phyloP scores from a whole-genome alignment of 768 basidiomycete species.

The Sarcomyxa edulis region DNA sequence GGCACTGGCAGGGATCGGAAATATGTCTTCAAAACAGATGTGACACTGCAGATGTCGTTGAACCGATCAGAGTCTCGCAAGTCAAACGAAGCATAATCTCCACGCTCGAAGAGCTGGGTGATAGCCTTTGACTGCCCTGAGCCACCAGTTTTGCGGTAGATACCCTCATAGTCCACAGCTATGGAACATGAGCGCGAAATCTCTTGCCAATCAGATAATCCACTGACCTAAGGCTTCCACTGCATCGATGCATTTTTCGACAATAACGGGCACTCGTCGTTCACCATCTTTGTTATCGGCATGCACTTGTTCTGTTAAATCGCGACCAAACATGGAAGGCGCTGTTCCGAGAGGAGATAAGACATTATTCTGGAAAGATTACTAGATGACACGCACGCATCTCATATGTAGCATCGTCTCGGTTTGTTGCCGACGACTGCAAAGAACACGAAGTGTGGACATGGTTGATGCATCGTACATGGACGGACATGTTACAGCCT shows the following conservation, averaged over 20 bases:
- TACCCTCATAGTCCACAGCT: constrained; percentile 96
- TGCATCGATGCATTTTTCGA: constrained; percentile 93
- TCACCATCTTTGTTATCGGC: constrained; percentile 57
- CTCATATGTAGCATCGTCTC: constrained; percentile 31
- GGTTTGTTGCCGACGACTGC: constrained; percentile 22
- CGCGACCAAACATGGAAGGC: constrained; percentile 91
- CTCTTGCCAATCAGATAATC: background rate
- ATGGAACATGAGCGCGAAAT: background rate
- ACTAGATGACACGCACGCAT: no score
- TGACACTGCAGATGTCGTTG: constrained; percentile 96
- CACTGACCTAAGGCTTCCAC: constrained; percentile 80
- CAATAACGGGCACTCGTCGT: constrained; percentile 76
- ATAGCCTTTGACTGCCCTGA: constrained; percentile 88
- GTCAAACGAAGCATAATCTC: constrained; percentile 87
- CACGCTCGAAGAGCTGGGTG: constrained; percentile 91
- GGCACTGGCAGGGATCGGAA: constrained; percentile 92
- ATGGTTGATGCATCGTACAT: constrained; percentile 77
- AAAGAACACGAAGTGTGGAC: constrained; percentile 65
- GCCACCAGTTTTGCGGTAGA: constrained; percentile 97
- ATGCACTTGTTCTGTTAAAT: constrained; percentile 78
- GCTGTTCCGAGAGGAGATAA: no score
- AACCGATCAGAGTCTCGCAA: constrained; percentile 82
- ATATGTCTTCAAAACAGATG: constrained; percentile 95
- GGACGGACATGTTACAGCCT: constrained; percentile 86
- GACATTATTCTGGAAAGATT: no score